A percentile compares a stretch with the other conserved stretches of the same genome.
Conservation (phyloP, 2,329 filamentous ascomycete genomes). For the Xylaria sp. region DNA sequence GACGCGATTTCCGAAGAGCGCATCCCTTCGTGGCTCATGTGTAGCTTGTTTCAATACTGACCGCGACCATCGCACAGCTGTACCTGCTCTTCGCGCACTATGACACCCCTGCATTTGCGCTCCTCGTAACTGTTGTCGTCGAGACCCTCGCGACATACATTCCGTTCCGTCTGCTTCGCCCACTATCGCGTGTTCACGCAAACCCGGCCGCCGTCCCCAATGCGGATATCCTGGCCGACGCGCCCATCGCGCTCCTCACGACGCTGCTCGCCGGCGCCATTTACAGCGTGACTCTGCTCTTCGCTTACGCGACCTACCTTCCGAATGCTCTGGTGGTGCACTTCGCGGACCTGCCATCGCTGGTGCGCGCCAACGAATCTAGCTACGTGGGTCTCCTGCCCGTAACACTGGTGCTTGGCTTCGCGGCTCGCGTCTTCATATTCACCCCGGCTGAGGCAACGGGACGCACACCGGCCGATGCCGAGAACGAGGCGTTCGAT, state of each 20-base stretch:
- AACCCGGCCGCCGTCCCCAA: conserved; percentile 66
- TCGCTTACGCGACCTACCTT: conserved; percentile 75
- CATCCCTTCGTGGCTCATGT: background rate
- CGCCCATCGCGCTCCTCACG: conserved; percentile 71
- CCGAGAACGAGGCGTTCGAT: conserved; percentile 67
- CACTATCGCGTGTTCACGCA: conserved; percentile 72
- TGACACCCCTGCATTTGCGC: conserved; percentile 70
- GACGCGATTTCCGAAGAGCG: conserved; percentile 4
- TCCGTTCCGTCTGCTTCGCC: conserved; percentile 80
- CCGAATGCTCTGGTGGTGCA: conserved; percentile 77
- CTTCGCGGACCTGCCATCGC: conserved; percentile 76
- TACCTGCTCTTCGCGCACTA: conserved; percentile 85
- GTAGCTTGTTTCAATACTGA: conserved; percentile 19
- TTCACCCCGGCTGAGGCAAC: conserved; percentile 75
- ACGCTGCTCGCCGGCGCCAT: conserved; percentile 76
- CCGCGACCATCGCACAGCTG: conserved; percentile 57
- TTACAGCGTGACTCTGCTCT: conserved; percentile 78
- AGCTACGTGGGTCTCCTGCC: conserved; percentile 71
- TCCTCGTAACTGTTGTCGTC: conserved; percentile 71
- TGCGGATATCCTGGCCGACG: conserved; percentile 72
- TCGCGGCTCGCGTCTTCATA: conserved; percentile 79
- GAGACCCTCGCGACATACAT: conserved; percentile 75
- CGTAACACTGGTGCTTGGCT: conserved; percentile 68
- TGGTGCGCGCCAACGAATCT: conserved; percentile 74
- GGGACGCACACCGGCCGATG: conserved; percentile 61